Evolutionary conservation across 768 basidiomycete genomes (phyloP).

Genomic region (Holtermannia corniformis): DNA sequence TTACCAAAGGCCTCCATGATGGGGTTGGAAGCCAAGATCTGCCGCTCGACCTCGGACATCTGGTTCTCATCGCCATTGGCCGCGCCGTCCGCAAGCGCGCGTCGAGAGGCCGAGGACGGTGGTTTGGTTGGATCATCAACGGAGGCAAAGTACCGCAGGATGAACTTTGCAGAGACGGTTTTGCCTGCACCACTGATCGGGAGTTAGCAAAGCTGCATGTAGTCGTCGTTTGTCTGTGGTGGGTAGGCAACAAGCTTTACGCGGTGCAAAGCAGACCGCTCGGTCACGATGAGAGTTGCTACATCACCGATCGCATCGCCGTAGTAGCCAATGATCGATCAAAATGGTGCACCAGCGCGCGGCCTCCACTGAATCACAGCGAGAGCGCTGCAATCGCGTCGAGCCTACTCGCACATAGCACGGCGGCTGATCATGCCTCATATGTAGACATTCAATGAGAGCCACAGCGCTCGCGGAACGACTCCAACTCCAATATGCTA

Average conservation of each 20-base stretch:
- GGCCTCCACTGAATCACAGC: too few relatives aligned
- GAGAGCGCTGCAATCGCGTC: too few relatives aligned
- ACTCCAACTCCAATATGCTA: too few relatives aligned
- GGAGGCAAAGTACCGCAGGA: slow-evolving; percentile 97
- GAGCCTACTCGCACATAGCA: too few relatives aligned
- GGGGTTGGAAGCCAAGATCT: slow-evolving; percentile 98
- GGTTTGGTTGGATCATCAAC: slow-evolving; percentile 70
- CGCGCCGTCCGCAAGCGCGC: slow-evolving; percentile 48
- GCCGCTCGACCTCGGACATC: slow-evolving; percentile 84
- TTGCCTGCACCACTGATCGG: slow-evolving; percentile 84
- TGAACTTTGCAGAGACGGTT: slow-evolving; percentile 98
- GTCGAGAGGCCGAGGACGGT: slow-evolving; percentile 64
- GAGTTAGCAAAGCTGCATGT: slow-evolving; percentile 7
- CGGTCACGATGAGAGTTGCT: too few relatives aligned
- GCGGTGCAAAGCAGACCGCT: neutral
- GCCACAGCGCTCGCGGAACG: too few relatives aligned
- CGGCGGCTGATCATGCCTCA: too few relatives aligned
- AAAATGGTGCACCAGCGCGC: too few relatives aligned
- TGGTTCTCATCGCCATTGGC: slow-evolving; percentile 36
- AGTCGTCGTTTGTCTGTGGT: slow-evolving; percentile 15
- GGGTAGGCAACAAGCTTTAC: too few relatives aligned
- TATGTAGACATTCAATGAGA: too few relatives aligned
- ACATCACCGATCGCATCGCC: too few relatives aligned
- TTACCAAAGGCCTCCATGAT: slow-evolving; percentile 99
- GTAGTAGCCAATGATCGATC: too few relatives aligned